A percentile compares a stretch with the other conserved stretches of the same genome.
phyloP scores from a whole-genome alignment of 2,329 filamentous ascomycete species.

The Aphanoascus verrucosus region DNA sequence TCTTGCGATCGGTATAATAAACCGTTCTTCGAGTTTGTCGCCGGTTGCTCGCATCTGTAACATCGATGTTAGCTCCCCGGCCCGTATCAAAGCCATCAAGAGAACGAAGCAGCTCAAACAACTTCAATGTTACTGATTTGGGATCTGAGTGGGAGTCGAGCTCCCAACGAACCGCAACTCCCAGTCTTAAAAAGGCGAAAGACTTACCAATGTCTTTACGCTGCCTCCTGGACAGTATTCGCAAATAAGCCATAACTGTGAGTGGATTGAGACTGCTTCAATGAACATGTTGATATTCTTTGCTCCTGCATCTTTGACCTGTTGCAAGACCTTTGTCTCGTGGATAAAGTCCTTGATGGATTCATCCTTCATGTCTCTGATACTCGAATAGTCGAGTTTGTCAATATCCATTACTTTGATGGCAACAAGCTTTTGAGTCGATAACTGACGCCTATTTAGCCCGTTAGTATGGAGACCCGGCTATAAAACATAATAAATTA shows the following conservation, averaged over 20 bases:
- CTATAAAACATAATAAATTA: background rate
- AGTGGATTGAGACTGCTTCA: constrained; percentile 53
- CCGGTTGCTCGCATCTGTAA: constrained; percentile 39
- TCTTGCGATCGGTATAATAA: constrained; percentile 53
- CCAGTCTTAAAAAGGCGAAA: background rate
- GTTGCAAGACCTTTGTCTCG: constrained; percentile 52
- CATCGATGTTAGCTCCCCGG: background rate
- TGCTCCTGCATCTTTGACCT: constrained; percentile 51
- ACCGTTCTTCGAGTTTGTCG: constrained; percentile 47
- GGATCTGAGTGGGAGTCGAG: background rate
- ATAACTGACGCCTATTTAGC: constrained; percentile 24
- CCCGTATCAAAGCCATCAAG: background rate
- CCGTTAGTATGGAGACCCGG: constrained; percentile 5
- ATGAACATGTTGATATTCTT: constrained; percentile 55
- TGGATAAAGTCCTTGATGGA: constrained; percentile 48
- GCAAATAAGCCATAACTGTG: constrained; percentile 56
- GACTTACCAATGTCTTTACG: constrained; percentile 50
- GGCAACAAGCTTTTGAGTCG: constrained; percentile 36
- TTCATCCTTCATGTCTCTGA: constrained; percentile 39
- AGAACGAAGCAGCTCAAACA: background rate
- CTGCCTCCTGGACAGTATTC: constrained; percentile 58
- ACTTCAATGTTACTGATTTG: background rate
- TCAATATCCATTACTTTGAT: constrained; percentile 44
- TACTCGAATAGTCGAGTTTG: constrained; percentile 38
- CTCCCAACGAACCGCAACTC: background rate